Conservation (phyloP, 169 alveolate species). For the Plasmodium gonderi region DNA sequence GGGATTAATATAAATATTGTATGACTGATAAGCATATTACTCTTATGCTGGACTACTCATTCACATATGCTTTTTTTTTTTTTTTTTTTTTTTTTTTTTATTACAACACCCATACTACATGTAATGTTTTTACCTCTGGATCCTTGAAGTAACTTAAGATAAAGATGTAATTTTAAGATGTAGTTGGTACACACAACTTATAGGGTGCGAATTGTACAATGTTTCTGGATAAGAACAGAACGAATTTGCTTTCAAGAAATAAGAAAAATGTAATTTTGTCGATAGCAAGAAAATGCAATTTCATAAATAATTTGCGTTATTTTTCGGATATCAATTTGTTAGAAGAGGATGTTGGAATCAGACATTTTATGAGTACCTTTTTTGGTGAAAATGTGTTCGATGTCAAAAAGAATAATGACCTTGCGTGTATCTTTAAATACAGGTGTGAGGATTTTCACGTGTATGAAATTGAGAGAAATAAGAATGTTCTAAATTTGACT, state of each 20-base stretch:
- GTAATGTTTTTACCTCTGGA: no score
- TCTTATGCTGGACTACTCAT: neutral
- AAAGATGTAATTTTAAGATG: neutral
- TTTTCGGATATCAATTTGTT: constrained; percentile 16
- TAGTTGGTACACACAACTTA: neutral
- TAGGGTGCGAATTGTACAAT: neutral
- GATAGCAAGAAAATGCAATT: neutral
- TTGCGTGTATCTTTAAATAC: constrained; percentile 65
- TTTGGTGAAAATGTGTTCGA: constrained; percentile 8
- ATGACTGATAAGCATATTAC: neutral
- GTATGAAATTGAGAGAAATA: constrained; percentile 57
- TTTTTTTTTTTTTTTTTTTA: no score
- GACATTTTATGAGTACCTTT: constrained; percentile 43
- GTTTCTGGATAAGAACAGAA: neutral
- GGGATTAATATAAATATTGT: neutral
- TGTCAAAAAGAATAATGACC: neutral
- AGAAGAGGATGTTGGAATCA: constrained; percentile 72
- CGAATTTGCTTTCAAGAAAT: neutral
- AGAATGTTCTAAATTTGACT: constrained; percentile 40
- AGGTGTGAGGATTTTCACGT: constrained; percentile 76
- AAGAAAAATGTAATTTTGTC: neutral
- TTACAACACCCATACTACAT: no score
- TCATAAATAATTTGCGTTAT: constrained; percentile 13
- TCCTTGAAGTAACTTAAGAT: neutral
- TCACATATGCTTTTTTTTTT: neutral